These are phyloP conservation scores for Panaeolus papilionaceus DNA, from an alignment of 768 basidiomycete species.

Conservation along the genomic window DNA sequence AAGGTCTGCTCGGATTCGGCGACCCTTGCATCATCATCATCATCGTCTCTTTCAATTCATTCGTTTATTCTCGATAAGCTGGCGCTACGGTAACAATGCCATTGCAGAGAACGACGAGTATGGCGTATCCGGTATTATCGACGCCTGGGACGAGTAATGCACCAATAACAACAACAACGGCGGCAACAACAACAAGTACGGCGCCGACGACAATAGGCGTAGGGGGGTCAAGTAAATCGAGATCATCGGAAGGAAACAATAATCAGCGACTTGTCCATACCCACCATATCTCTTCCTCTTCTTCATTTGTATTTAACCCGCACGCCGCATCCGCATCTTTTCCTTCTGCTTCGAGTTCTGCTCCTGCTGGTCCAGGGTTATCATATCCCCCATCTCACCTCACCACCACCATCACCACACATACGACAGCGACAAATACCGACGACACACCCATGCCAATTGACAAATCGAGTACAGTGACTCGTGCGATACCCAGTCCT, in stretches of 20 bases:
- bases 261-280: background rate
- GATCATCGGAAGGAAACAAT: background rate
- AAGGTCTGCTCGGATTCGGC: background rate
- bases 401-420: too few species aligned
- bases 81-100: background rate
- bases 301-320: background rate
- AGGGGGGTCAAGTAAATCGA: background rate
- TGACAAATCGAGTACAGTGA: background rate
- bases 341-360: background rate
- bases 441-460: background rate
- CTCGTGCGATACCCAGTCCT: background rate
- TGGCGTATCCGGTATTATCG: background rate
- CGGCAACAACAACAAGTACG: background rate
- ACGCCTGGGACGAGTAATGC: background rate
- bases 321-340: background rate
- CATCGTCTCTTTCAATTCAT: background rate
- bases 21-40: background rate
- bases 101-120: background rate
- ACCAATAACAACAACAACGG: background rate
- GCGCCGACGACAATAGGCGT: background rate
- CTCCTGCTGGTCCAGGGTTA: background rate
- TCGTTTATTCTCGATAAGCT: too few species aligned
- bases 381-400: background rate
- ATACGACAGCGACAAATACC: background rate
- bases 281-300: background rate